Evolutionary conservation across 1,284 basidiomycete species (phyloP), one percentile per base, ranked within the genome.

Genomic region (Trametes versicolor): DNA sequence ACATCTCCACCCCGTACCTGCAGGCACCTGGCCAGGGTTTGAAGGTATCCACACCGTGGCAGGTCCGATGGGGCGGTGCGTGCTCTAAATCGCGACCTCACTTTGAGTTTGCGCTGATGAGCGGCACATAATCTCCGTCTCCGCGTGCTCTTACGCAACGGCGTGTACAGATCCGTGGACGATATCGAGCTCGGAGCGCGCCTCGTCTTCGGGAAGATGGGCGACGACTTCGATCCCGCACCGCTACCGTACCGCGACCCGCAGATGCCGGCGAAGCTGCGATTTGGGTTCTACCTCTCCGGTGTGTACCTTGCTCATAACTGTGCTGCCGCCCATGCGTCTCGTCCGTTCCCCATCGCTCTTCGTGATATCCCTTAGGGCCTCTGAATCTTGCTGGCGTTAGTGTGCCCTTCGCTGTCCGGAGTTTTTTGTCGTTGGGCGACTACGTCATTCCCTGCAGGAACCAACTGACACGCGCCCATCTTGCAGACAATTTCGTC

Each of bases 51-150:
- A 78, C 49, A 76, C 80, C 0, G 82, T 86, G 2, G 80, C 83
- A 25, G 94, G 94, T 0, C 93, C 94, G 0, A 92, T 96, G 89
- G 90, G 83, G 47, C 82, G 93, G 87, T 88, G 69, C 64, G 76
- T 56, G 27, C 27, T 13, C 51, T 43, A n/a, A 19, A 19, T 25
- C 21, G 43, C 51, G 8, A 2, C 10, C 10, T 17, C 41, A n/a
- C 19, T 19, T n/a, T 7, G 15, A 4, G 13, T n/a, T 17, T 43
- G 29, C 29, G 29, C 37, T 39, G 37, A 39, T 17, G 37, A 43
- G 15, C 41, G 15, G 17, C 6, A 17, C 41, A 17, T n/a, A 43
- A 48, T 27, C 45, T 48, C 45, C 45, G 45, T 19, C 21, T 48
- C 45, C 25, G 43, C 21, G 21, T 32, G 58, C 39, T 19, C 2